Conservation (phyloP, 2,329 filamentous ascomycete species). For the Fusarium gaditjirri region DNA sequence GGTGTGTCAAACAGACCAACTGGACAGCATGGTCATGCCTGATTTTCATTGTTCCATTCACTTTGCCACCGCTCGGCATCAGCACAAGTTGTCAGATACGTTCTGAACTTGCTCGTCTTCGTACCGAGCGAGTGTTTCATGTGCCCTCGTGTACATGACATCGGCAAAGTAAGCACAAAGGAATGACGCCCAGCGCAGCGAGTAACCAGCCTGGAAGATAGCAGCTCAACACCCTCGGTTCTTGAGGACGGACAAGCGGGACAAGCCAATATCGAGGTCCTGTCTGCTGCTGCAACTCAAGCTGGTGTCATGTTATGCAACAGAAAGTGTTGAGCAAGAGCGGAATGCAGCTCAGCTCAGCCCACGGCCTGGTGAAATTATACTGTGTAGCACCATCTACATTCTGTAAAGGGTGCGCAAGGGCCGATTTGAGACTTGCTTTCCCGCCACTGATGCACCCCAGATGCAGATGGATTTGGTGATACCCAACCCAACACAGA, state of each 20-base stretch:
- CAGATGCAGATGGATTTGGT: conserved; percentile 8
- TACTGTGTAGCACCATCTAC: conserved; percentile 7
- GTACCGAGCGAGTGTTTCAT: conserved; percentile 2
- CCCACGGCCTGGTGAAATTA: background rate
- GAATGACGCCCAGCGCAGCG: conserved; percentile 7
- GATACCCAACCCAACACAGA: conserved; percentile 6
- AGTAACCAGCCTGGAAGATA: background rate
- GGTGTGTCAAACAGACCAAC: background rate
- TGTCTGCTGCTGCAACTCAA: background rate
- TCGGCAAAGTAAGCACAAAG: conserved; percentile 4
- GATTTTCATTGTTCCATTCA: background rate
- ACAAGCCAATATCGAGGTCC: background rate
- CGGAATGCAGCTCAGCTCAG: conserved; percentile 8
- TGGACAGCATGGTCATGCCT: background rate
- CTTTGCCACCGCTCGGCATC: background rate
- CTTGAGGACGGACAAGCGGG: conserved; percentile 20
- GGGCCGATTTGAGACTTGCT: conserved; percentile 8
- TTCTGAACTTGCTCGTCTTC: background rate
- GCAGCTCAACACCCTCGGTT: conserved; percentile 12
- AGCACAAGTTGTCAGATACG: background rate
- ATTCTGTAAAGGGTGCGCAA: conserved; percentile 8
- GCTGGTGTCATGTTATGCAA: conserved; percentile 3
- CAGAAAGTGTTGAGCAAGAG: conserved; percentile 9
- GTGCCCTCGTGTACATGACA: background rate
- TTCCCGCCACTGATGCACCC: background rate